Conservation (phyloP, 73 alveolate genomes). For the Blepharisma japonicum region DNA sequence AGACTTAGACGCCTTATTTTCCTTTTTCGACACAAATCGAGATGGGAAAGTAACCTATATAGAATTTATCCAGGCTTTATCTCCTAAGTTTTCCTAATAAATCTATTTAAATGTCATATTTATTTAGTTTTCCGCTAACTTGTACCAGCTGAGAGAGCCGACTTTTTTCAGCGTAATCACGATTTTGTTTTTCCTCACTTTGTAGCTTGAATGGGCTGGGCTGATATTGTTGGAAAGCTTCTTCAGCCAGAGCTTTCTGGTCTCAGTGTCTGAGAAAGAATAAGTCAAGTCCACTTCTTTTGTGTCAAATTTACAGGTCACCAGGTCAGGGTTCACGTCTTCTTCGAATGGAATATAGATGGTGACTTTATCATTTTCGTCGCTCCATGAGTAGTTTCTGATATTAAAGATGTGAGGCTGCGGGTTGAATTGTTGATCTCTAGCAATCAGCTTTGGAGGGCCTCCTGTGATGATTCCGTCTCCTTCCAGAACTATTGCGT, state of each 20-base stretch:
- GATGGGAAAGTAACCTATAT: no score
- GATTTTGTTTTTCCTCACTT: constrained; percentile 7
- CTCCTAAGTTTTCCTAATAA: no score
- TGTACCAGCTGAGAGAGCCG: constrained; percentile 22
- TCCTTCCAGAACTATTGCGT: constrained; percentile 23
- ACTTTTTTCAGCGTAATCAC: neutral
- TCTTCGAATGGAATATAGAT: constrained; percentile 13
- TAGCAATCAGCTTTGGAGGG: constrained; percentile 16
- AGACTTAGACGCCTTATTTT: no score
- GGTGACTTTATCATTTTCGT: constrained; percentile 2
- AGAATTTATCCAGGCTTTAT: no score
- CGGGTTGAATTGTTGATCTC: neutral
- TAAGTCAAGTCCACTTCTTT: constrained; percentile 5
- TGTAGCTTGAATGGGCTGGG: neutral
- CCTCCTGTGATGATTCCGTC: constrained; percentile 29
- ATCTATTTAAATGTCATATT: neutral
- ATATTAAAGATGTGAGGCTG: neutral
- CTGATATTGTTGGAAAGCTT: constrained; percentile 1
- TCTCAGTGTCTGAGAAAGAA: neutral
- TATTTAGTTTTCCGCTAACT: neutral
- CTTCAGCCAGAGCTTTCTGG: neutral
- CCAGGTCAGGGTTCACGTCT: neutral
- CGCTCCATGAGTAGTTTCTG: constrained; percentile 13
- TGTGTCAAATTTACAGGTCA: constrained; percentile 8
- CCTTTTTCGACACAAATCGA: no score